Conservation (phyloP, 2,329 filamentous ascomycete species). For the Talaromyces rugulosus region DNA sequence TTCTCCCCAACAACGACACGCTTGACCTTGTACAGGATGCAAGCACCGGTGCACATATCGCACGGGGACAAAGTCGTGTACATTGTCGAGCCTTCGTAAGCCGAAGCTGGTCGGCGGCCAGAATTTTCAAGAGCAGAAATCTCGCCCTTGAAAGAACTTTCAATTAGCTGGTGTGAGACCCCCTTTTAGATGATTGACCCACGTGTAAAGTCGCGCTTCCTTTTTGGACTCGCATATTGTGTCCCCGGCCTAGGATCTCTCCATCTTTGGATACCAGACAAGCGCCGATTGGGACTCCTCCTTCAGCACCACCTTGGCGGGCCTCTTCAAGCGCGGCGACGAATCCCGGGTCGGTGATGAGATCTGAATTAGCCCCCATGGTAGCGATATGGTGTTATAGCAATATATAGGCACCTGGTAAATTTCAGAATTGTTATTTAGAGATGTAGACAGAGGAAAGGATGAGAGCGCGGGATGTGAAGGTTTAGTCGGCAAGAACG, state of each 20-base stretch:
- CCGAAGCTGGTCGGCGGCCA: constrained; percentile 64
- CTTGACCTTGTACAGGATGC: constrained; percentile 68
- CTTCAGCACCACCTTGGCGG: constrained; percentile 51
- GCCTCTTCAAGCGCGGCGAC: constrained; percentile 56
- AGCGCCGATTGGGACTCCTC: constrained; percentile 57
- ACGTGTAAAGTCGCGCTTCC: constrained; percentile 69
- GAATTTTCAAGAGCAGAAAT: constrained; percentile 72
- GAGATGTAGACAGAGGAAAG: not conserved
- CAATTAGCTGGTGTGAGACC: not conserved
- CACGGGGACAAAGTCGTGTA: constrained; percentile 77
- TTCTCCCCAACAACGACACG: constrained; percentile 77
- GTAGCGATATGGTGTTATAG: not conserved
- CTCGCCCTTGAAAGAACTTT: constrained; percentile 54
- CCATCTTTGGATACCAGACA: constrained; percentile 65
- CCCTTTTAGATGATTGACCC: constrained; percentile 18
- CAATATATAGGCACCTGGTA: not conserved
- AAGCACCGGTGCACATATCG: constrained; percentile 78
- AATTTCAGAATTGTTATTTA: not conserved
- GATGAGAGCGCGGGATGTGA: not conserved
- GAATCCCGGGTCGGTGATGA: constrained; percentile 48
- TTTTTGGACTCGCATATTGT: constrained; percentile 73
- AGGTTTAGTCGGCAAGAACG: not conserved
- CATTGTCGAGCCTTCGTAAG: constrained; percentile 72
- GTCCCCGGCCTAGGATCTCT: constrained; percentile 65
- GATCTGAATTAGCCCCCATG: not conserved